Conservation (phyloP, 2,329 filamentous ascomycete species). For the Sclerotinia borealis region DNA sequence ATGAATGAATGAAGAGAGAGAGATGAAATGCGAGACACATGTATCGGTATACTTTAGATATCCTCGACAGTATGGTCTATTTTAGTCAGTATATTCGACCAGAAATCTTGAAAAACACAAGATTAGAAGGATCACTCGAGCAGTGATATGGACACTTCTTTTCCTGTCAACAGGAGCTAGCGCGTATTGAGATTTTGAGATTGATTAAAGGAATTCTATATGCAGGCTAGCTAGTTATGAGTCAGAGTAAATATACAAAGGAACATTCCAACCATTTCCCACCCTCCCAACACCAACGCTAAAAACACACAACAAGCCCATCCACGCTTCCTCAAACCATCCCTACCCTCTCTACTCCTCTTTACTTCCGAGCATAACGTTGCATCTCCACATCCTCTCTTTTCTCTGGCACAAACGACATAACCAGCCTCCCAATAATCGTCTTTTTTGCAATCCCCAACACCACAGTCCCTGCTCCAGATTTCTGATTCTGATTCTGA, state of each 20-base stretch:
- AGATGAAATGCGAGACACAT: background rate
- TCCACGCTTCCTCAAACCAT: background rate
- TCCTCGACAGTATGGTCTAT: too few relatives aligned
- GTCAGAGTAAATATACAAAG: background rate
- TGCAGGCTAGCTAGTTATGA: background rate
- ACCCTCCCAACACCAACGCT: background rate
- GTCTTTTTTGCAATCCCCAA: conserved; percentile 25
- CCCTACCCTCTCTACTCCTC: background rate
- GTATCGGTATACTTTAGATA: background rate
- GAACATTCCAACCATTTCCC: background rate
- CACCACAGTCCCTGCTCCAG: conserved; percentile 5
- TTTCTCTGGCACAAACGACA: conserved; percentile 6
- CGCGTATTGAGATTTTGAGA: background rate
- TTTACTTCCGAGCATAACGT: background rate
- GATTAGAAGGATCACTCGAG: too few relatives aligned
- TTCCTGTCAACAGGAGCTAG: too few relatives aligned
- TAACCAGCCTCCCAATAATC: conserved; percentile 27
- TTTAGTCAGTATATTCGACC: too few relatives aligned
- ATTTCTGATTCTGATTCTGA: background rate
- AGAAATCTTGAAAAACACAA: too few relatives aligned
- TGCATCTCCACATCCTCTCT: conserved; percentile 7
- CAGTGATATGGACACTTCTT: too few relatives aligned
- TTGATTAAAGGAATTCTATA: background rate
- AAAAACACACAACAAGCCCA: background rate
- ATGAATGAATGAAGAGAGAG: background rate